These are phyloP conservation scores for Emergomyces orientalis DNA, from an alignment of 2,329 filamentous ascomycete genomes.

Conservation along the genomic window DNA sequence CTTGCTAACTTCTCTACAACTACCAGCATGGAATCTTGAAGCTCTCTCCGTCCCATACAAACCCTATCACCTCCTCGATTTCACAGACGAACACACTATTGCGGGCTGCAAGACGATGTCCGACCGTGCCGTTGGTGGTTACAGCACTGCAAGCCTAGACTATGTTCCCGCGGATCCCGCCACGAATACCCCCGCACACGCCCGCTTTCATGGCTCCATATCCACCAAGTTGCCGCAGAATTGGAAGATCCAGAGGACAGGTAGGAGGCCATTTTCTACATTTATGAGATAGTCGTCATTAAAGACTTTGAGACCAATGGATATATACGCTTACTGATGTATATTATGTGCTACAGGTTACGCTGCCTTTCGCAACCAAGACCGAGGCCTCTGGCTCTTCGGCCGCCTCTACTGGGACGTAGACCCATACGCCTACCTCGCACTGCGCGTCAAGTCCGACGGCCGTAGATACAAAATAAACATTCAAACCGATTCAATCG, in stretches of 20 bases:
- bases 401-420: conserved; percentile 81
- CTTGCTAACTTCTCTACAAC: background rate
- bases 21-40: conserved; percentile 35
- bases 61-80: conserved; percentile 33
- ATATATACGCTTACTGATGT: background rate
- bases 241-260: conserved; percentile 36
- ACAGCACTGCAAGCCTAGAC: conserved; percentile 64
- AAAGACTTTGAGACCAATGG: background rate
- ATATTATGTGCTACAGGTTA: conserved; percentile 53
- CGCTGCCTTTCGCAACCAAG: conserved; percentile 78
- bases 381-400: conserved; percentile 69
- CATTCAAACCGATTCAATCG: conserved; percentile 85
- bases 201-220: conserved; percentile 78
- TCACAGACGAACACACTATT: conserved; percentile 30
- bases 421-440: conserved; percentile 79
- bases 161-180: conserved; percentile 45
- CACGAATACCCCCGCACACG: conserved; percentile 49
- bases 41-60: conserved; percentile 30
- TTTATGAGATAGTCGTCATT: conserved; percentile 4
- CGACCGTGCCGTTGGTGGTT: conserved; percentile 78
- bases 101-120: conserved; percentile 62
- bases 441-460: conserved; percentile 80
- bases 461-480: conserved; percentile 91
- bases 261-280: conserved; percentile 17
- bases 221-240: conserved; percentile 73